phyloP scores from a whole-genome alignment of 345 rosid genomes.

The Pseudoturritis turrita region DNA sequence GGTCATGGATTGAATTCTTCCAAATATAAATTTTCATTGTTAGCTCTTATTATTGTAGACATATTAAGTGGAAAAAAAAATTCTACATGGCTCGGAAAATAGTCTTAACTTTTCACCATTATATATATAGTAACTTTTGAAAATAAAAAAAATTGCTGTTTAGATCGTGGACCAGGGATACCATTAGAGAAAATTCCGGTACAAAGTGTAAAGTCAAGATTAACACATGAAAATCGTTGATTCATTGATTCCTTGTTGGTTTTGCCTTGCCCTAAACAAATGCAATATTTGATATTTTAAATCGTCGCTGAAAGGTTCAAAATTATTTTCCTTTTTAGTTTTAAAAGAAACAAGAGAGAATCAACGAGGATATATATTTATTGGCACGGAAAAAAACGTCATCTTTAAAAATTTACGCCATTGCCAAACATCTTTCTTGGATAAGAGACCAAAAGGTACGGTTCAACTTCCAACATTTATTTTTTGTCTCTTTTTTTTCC shows the following conservation, averaged over 20 bases:
- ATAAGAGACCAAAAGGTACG: conserved; percentile 14
- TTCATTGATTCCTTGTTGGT: background rate
- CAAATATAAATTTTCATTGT: too few relatives aligned
- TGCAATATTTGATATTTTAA: background rate
- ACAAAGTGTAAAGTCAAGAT: background rate
- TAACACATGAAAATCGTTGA: background rate
- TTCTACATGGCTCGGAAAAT: too few relatives aligned
- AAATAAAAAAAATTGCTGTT: too few relatives aligned
- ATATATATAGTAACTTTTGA: too few relatives aligned
- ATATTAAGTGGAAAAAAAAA: too few relatives aligned
- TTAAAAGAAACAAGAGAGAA: background rate
- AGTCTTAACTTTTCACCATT: too few relatives aligned
- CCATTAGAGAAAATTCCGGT: background rate
- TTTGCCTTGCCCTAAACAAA: background rate
- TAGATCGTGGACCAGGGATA: background rate
- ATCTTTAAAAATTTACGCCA: background rate
- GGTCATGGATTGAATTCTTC: too few relatives aligned
- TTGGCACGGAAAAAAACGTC: conserved; percentile 13
- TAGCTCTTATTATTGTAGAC: too few relatives aligned
- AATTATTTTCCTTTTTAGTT: background rate
- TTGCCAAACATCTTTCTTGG: conserved; percentile 24
- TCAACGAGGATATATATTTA: background rate
- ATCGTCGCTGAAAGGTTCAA: background rate
- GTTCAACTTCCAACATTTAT: conserved; percentile 28
- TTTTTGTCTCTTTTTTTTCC: background rate